These are phyloP conservation scores for Naganishia antarctica DNA, from an alignment of 768 basidiomycete genomes.

Conservation along the genomic window DNA sequence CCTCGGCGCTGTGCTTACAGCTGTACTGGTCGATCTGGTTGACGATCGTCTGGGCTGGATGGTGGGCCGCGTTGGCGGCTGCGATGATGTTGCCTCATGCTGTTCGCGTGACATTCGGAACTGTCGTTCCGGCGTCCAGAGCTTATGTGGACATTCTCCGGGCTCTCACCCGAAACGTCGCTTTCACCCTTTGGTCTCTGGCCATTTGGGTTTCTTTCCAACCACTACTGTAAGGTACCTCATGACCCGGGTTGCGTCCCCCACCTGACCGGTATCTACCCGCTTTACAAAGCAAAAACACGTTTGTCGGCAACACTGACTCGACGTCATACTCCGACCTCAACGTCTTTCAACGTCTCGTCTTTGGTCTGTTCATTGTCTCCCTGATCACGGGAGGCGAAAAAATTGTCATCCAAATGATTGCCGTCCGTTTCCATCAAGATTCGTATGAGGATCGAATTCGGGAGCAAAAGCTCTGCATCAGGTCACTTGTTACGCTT, in stretches of 20 bases:
- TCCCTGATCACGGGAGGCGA: slow-evolving; percentile 67
- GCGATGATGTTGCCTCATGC: slow-evolving; percentile 54
- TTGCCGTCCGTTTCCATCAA: slow-evolving; percentile 54
- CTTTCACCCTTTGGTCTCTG: slow-evolving; percentile 62
- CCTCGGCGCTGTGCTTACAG: slow-evolving; percentile 57
- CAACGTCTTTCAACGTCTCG: slow-evolving; percentile 59
- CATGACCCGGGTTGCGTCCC: too few relatives aligned
- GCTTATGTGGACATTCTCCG: slow-evolving; percentile 75
- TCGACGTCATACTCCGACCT: slow-evolving; percentile 52
- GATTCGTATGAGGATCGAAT: slow-evolving; percentile 85
- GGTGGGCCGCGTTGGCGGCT: slow-evolving; percentile 69
- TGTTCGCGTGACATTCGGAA: slow-evolving; percentile 63
- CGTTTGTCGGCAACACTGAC: slow-evolving; percentile 34
- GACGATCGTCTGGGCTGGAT: slow-evolving; percentile 71
- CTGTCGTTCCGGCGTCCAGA: slow-evolving; percentile 65
- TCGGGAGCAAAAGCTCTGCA: slow-evolving; percentile 72
- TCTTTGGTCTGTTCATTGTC: slow-evolving; percentile 70
- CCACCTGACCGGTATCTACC: too few relatives aligned
- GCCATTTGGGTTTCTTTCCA: slow-evolving; percentile 67
- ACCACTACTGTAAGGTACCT: slow-evolving; percentile 55
- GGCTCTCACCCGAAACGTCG: slow-evolving; percentile 61
- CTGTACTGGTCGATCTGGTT: slow-evolving; percentile 85
- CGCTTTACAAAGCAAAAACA: slow-evolving; percentile 19
- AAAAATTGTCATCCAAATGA: slow-evolving; percentile 81
- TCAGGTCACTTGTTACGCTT: slow-evolving; percentile 64